A percentile compares a stretch with the other conserved stretches of the same genome.
Evolutionary conservation across 257 asterid species (phyloP).

Genomic region (Solanum boliviense): DNA sequence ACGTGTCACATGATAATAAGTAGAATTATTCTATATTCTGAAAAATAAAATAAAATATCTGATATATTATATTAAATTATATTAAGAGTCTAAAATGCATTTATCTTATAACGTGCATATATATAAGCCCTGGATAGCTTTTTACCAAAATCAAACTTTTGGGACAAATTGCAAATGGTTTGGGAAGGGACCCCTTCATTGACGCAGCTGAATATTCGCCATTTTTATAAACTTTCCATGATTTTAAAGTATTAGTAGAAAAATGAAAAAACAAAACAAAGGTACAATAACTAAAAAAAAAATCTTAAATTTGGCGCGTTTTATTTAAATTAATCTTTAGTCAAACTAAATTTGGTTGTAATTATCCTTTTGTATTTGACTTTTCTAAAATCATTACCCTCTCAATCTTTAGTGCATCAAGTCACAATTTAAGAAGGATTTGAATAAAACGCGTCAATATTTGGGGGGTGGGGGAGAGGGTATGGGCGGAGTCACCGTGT

Average conservation of each 20-base stretch:
- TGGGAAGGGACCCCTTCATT: not conserved
- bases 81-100: too few species aligned
- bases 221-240: not conserved
- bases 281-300: too few species aligned
- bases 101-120: too few species aligned
- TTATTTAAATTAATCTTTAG: not conserved
- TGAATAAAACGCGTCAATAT: not conserved
- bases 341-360: not conserved
- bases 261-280: too few species aligned
- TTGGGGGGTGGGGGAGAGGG: not conserved
- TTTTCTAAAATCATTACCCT: not conserved
- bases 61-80: too few species aligned
- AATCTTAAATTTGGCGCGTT: not conserved
- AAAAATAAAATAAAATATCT: too few species aligned
- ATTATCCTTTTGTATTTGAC: not conserved
- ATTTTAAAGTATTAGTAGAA: not conserved
- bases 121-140: not conserved
- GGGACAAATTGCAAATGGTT: not conserved
- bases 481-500: rapidly evolving
- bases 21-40: not conserved
- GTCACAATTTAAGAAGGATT: not conserved
- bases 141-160: not conserved
- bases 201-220: not conserved
- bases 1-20: not conserved
- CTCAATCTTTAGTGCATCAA: not conserved